Base-by-base conservation (phyloP, 1,284 basidiomycete species). In the Cryptococcus sp. region DNA sequence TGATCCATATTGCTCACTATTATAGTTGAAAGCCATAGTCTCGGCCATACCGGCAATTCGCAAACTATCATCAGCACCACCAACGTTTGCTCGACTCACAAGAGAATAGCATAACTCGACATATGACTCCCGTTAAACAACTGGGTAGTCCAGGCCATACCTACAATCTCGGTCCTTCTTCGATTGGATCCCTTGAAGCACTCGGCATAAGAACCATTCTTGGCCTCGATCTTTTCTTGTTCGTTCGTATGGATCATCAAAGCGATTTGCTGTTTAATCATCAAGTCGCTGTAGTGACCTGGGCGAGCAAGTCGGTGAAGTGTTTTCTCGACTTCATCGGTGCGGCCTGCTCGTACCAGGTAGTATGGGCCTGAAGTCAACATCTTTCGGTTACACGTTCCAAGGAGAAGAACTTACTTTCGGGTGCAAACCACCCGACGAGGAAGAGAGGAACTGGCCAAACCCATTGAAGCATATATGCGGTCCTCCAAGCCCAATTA, bases 181-280 rank as follows among this genome's bases (percentile, higher is more conserved):
- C 63, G 56, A 51, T 75, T 62, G 41, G 61, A 57, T 11, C 72
- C 75, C 48, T 67, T 66, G 74, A 80, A 78, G 66, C 78, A 79
- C 59, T 79, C 77, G 23, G 62, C 51, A 64, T 77, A 79, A 16
- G 62, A 64, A 3, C 70, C 41, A 2, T 68, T 66, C 2, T 68
- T 50, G 16, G 68, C 68, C 45, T 69, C 55, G 32, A 68, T 58
- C 3, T 57, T 52, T 48, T 69, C 70, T 21, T 70, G 54, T 46
- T 68, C 66, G 36, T 61, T 62, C 10, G 70, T 72, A 56, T 72
- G 70, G 11, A 56, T 58, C 59, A 74, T 75, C 67, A 79, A 48
- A n/a, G 52, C 56, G 21, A 64, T 50, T 11, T 50, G 47, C 3
- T 34, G 32, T 21, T 57, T 48, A 32, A 52, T 46, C 21, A 54